Evolutionary conservation across 805 yeast genomes (phyloP), one percentile per base, ranked within the genome.

Genomic region (Cyberlindnera saturnus): DNA sequence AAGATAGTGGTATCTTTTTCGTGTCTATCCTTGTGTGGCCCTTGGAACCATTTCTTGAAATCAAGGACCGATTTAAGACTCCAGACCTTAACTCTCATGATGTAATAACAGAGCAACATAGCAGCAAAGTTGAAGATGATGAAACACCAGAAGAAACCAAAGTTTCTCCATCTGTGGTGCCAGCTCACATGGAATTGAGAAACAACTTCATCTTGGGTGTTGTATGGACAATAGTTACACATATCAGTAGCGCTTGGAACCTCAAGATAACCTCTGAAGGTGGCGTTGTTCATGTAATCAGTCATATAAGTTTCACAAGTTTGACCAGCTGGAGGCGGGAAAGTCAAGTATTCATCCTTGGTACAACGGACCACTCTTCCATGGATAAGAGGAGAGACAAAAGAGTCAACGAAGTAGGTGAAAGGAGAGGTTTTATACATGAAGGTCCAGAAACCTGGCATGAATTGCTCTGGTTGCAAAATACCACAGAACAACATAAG

Each of bases 381-480:
- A 23, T 23, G 28, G 28, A 23, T 8, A 23, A 23, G 28, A 23
- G 28, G 28, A 23, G 28, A 23, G 28, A 23, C 28, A 23, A 23
- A 23, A 23, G 28, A 23, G 28, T 70, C 65, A 41, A 84, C 66
- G 65, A 82, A 70, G 53, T 83, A 84, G 1, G 88, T 80, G 48
- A 82, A 66, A 16, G 93, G 90, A 20, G 82, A 77, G 16, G 69
- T 73, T 59, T 89, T 70, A 70, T 82, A 84, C 86, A 84, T 80
- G 70, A 82, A 84, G 36, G 73, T 67, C 89, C 90, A 81, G 70
- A 85, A 85, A 15, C 86, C 79, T 29, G 85, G 84, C 67, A 81
- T 58, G 28, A 61, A 65, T 16, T 67, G 86, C 89, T 52, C 79
- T 77, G 42, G 75, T 81, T 18, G 72, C 77, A 28, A 71, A 49